phyloP scores from a whole-genome alignment of 2,329 filamentous ascomycete genomes.

The Cordyceps cicadae region DNA sequence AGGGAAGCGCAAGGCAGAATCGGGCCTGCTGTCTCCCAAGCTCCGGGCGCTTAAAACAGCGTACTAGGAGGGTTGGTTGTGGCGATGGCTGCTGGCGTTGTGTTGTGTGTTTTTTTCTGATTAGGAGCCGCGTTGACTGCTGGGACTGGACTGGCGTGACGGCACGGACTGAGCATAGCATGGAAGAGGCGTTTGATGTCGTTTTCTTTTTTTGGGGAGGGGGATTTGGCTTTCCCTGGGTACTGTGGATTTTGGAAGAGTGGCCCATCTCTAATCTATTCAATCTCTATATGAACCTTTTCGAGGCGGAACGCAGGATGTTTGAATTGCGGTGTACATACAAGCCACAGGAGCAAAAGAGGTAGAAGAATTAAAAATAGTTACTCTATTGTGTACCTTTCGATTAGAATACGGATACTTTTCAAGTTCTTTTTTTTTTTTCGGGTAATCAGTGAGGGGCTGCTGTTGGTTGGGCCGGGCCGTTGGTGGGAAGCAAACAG shows the following conservation, averaged over 20 bases:
- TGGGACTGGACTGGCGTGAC: not conserved
- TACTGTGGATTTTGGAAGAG: not conserved
- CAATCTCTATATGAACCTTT: not conserved
- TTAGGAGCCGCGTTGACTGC: not conserved
- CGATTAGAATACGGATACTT: too few relatives aligned
- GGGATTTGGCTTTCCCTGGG: not conserved
- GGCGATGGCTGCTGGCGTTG: not conserved
- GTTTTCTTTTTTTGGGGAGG: not conserved
- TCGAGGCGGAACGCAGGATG: not conserved
- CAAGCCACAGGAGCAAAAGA: too few relatives aligned
- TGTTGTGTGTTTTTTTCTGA: not conserved
- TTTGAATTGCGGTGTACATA: too few relatives aligned
- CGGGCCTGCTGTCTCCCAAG: slow-evolving; percentile 33
- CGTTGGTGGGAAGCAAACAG: too few relatives aligned
- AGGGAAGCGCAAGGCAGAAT: slow-evolving; percentile 70
- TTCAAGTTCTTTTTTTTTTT: too few relatives aligned
- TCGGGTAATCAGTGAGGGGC: too few relatives aligned
- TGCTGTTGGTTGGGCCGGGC: too few relatives aligned
- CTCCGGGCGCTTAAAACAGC: slow-evolving; percentile 18
- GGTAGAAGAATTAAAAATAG: too few relatives aligned
- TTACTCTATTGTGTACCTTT: too few relatives aligned
- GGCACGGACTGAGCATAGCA: not conserved
- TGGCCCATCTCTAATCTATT: not conserved
- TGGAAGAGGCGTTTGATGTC: slow-evolving; percentile 2
- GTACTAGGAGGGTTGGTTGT: not conserved